phyloP scores from a whole-genome alignment of 768 basidiomycete species.

The Aureoboletus auriporus region DNA sequence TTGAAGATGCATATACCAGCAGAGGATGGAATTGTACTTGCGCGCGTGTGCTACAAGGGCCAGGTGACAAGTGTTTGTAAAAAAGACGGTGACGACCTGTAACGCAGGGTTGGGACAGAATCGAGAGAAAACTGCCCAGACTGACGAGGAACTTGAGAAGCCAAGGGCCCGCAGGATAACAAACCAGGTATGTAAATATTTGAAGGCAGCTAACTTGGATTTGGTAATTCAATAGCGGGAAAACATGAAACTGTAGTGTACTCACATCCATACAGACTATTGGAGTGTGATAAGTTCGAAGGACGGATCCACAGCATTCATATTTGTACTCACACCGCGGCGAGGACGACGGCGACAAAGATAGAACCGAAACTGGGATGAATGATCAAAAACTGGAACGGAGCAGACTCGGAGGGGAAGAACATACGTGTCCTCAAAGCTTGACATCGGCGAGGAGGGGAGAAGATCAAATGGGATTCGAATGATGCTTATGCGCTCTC shows the following conservation, averaged over 20 bases:
- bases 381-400: not conserved
- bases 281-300: not conserved
- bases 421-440: conserved; percentile 36
- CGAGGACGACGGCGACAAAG: conserved; percentile 51
- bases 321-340: conserved; percentile 41
- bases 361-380: conserved; percentile 46
- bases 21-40: conserved; percentile 12
- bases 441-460: too few relatives aligned
- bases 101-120: not conserved
- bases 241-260: not conserved
- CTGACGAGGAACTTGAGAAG: conserved; percentile 45
- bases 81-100: conserved; percentile 50
- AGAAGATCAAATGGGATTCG: too few relatives aligned
- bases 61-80: conserved; percentile 56
- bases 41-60: conserved; percentile 53
- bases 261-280: conserved; percentile 51
- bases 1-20: not conserved
- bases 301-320: not conserved
- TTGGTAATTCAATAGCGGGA: conserved; percentile 1
- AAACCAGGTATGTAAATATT: conserved; percentile 51
- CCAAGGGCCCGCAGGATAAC: conserved; percentile 50
- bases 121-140: not conserved
- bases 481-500: too few relatives aligned
- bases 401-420: not conserved
- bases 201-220: conserved; percentile 52